phyloP scores from a whole-genome alignment of 202 grass and related monocot genomes.

The Bolboschoenoplectus hybrid region DNA sequence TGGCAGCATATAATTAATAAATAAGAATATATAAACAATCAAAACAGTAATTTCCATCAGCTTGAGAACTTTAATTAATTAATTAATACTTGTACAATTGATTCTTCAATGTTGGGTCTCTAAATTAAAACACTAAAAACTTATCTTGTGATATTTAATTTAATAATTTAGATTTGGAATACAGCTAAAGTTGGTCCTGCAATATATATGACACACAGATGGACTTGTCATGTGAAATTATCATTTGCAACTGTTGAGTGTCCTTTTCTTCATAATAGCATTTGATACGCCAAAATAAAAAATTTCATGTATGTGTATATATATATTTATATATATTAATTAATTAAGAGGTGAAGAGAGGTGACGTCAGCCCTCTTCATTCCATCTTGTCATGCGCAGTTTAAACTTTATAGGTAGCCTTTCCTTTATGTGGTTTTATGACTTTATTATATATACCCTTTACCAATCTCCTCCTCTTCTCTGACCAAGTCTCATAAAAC shows the following conservation, averaged over 20 bases:
- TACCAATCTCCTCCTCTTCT: conserved; percentile 22
- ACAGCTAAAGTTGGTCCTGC: conserved; percentile 4
- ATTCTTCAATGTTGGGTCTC: background rate
- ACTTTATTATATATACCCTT: conserved; percentile 38
- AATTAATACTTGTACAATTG: background rate
- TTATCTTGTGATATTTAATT: background rate
- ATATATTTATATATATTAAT: no score
- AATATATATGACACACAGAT: background rate
- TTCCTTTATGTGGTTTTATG: conserved; percentile 31
- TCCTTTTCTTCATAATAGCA: conserved; percentile 28
- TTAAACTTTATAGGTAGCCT: conserved; percentile 36
- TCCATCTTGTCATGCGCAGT: conserved; percentile 38
- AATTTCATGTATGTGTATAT: background rate
- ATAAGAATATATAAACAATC: background rate
- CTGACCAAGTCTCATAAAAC: background rate
- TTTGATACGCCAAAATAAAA: conserved; percentile 15
- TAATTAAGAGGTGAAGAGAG: conserved; percentile 5
- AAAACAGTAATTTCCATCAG: background rate
- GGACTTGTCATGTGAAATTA: conserved; percentile 32
- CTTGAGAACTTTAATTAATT: background rate
- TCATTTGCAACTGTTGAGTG: conserved; percentile 16
- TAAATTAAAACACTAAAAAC: background rate
- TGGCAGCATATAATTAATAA: background rate
- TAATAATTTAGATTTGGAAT: background rate
- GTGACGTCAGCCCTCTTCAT: conserved; percentile 38